phyloP scores from a whole-genome alignment of 805 yeast genomes.

The Grigorovia jiainica region DNA sequence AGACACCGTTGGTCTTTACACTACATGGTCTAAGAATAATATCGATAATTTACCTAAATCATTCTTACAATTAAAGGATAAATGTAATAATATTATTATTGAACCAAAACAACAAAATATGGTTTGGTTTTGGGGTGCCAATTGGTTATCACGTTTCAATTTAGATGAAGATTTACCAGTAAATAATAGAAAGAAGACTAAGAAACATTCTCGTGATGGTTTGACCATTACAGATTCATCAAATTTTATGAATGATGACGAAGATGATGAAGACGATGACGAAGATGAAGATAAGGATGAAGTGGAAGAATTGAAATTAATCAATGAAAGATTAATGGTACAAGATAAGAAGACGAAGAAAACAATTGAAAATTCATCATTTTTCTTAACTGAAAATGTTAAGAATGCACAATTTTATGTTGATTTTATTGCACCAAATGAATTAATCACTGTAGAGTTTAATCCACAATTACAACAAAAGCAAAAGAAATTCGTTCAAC shows the following conservation, averaged over 20 bases:
- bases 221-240: slow-evolving; percentile 34
- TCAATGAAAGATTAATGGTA: background rate
- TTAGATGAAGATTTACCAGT: slow-evolving; percentile 47
- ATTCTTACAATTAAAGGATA: slow-evolving; percentile 47
- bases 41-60: slow-evolving; percentile 65
- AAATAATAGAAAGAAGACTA: slow-evolving; percentile 23
- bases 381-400: slow-evolving; percentile 73
- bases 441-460: slow-evolving; percentile 67
- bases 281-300: slow-evolving; percentile 4
- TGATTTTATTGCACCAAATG: slow-evolving; percentile 42
- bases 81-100: slow-evolving; percentile 62
- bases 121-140: slow-evolving; percentile 82
- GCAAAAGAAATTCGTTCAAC: slow-evolving; percentile 56
- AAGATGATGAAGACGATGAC: slow-evolving; percentile 22
- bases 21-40: slow-evolving; percentile 74
- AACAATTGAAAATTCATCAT: slow-evolving; percentile 31
- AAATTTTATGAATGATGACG: slow-evolving; percentile 25
- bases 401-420: slow-evolving; percentile 52
- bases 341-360: background rate
- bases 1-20: slow-evolving; percentile 25
- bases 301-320: background rate
- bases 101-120: slow-evolving; percentile 34
- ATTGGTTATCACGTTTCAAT: slow-evolving; percentile 74
- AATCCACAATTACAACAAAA: slow-evolving; percentile 50
- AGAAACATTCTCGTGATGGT: slow-evolving; percentile 36